A percentile compares a stretch with the other conserved stretches of the same genome.
These are phyloP conservation scores for Boletus sensibilis DNA, from an alignment of 768 basidiomycete species.

Conservation along the genomic window DNA sequence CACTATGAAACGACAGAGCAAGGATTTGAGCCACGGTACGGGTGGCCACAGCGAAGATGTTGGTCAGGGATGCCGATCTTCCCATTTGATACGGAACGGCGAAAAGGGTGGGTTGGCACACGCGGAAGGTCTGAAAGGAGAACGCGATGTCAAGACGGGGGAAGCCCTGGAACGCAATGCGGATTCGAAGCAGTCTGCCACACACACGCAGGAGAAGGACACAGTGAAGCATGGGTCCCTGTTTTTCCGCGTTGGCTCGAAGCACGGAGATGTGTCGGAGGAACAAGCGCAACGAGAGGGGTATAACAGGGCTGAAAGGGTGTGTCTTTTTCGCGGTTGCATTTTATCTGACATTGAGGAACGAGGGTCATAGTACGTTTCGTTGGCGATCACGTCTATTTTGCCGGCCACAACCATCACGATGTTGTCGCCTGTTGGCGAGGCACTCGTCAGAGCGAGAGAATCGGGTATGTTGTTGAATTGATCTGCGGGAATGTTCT, in stretches of 20 bases:
- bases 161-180: neutral
- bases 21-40: neutral
- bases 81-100: neutral
- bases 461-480: conserved; percentile 16
- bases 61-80: neutral
- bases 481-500: neutral
- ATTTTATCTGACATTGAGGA: neutral
- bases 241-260: conserved; percentile 25
- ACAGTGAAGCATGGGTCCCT: conserved; percentile 31
- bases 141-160: neutral
- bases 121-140: neutral
- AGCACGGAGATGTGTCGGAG: conserved; percentile 3
- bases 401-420: conserved; percentile 16
- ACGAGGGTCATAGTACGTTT: conserved; percentile 18
- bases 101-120: neutral
- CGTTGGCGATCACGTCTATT: conserved; percentile 30
- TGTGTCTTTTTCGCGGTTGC: neutral
- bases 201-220: conserved; percentile 15
- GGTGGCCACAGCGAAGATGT: neutral
- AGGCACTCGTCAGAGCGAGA: conserved; percentile 19
- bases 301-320: conserved; percentile 33
- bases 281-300: conserved; percentile 14
- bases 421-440: conserved; percentile 25
- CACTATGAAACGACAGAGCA: conserved; percentile 9
- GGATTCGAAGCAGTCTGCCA: neutral